Base-by-base conservation (phyloP, 1,284 basidiomycete genomes). In the Heterobasidion irregulare region DNA sequence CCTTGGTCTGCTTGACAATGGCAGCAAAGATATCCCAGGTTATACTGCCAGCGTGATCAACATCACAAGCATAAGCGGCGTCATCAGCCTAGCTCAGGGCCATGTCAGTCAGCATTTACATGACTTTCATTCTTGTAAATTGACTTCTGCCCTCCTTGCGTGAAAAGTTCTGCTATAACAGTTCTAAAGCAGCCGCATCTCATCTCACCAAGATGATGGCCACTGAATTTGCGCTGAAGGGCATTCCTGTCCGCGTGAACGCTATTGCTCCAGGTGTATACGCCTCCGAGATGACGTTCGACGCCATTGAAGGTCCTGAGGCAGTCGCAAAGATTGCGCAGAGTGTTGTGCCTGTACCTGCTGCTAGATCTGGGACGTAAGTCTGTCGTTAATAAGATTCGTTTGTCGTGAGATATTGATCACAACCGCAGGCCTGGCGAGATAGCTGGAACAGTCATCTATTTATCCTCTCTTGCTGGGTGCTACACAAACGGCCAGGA, bases 401-500 rank as follows among this genome's bases (percentile, higher is more conserved):
- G 51, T 18, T 47, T 10, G 15, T 10, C 18, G 5, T 53, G 45
- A 43, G 15, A 13, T 48, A 48, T 47, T 56, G 36, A 57, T 32
- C 16, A 48, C 18, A 45, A 52, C 36, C 56, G n/a, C 54, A 89
- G 86, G 34, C 79, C 75, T 1, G 73, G 76, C 56, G 89, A 91
- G 65, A 82, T 90, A 67, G 86, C 84, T 10, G 88, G 84, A 9
- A 86, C 86, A 6, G 86, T 74, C 1, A 75, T 90, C 8, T 90
- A 87, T 65, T 75, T 91, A 10, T 83, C 78, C 2, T 89, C 87
- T 6, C 77, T 73, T 18, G 84, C 84, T 3, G 87, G 84, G 34
- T 78, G 75, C 50, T 91, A 88, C 64, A 80, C 78, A 57, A 87
- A 84, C 60, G 88, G 89, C 8, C 84, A 89, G 63, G 84, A 89